Evolutionary conservation across 208 protist species (phyloP).

Genomic region (Entamoeba histolytica): DNA sequence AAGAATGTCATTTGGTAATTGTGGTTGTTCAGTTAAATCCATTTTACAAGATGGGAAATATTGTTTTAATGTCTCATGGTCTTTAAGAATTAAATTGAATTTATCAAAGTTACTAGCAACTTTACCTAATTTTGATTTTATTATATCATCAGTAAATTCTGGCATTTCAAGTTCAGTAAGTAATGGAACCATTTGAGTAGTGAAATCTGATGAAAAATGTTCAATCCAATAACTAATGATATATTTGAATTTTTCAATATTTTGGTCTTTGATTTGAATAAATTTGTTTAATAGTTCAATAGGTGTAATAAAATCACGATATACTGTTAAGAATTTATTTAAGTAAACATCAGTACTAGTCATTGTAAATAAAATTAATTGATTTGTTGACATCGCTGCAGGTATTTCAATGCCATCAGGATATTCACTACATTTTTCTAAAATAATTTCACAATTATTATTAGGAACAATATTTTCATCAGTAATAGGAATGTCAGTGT

Average conservation of each 20-base stretch:
- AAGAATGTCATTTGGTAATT: background rate
- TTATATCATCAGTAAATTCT: background rate
- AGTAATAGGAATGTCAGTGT: background rate
- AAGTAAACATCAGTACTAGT: background rate
- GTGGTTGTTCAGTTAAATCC: background rate
- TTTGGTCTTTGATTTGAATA: background rate
- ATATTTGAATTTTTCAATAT: background rate
- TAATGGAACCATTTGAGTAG: background rate
- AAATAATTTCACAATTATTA: background rate
- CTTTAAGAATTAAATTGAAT: background rate
- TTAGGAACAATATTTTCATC: background rate
- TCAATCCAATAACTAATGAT: background rate
- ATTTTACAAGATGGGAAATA: background rate
- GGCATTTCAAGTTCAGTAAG: background rate
- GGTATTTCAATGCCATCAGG: background rate
- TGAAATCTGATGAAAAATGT: background rate
- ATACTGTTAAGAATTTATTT: background rate
- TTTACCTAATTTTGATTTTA: background rate
- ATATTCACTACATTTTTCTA: background rate
- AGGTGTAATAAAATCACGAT: background rate
- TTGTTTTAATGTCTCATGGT: background rate
- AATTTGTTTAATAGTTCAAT: background rate
- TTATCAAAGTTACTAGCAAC: background rate
- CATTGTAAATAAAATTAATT: background rate
- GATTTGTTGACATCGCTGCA: background rate